Conservation (phyloP, 2,329 filamentous ascomycete genomes). For the Botrytis sinoallii region DNA sequence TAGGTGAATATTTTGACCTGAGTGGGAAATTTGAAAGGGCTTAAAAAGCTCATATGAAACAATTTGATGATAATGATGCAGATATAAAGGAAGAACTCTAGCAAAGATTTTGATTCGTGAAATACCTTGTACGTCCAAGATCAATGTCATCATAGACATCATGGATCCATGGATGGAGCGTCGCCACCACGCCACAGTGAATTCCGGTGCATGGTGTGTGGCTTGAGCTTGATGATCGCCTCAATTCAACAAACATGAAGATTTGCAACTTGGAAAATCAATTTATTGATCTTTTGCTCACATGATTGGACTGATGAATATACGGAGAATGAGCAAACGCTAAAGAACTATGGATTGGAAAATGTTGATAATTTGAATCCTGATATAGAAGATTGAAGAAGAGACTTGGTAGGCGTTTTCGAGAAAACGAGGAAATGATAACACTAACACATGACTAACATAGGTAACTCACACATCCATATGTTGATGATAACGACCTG, state of each 20-base stretch:
- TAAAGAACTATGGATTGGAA: neutral
- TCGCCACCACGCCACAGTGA: neutral
- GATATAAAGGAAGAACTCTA: neutral
- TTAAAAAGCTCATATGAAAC: neutral
- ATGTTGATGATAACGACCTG: neutral
- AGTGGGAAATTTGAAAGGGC: neutral
- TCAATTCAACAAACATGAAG: neutral
- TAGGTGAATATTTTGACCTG: neutral
- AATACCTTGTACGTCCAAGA: neutral
- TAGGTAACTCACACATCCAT: neutral
- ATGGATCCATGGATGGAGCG: neutral
- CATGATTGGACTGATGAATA: neutral
- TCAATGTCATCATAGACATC: slow-evolving; percentile 10
- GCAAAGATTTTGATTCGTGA: neutral
- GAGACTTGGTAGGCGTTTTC: neutral
- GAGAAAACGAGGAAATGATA: neutral
- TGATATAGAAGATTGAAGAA: neutral
- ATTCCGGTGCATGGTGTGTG: neutral
- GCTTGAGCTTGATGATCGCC: neutral
- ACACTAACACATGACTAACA: neutral
- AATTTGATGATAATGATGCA: neutral
- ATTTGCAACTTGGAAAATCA: neutral
- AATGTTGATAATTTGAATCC: neutral
- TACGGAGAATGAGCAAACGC: neutral
- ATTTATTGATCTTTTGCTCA: neutral